Evolutionary conservation across 1,284 basidiomycete species (phyloP), one percentile per base, ranked within the genome.

Genomic region (Butyriboletus pseudospeciosus): DNA sequence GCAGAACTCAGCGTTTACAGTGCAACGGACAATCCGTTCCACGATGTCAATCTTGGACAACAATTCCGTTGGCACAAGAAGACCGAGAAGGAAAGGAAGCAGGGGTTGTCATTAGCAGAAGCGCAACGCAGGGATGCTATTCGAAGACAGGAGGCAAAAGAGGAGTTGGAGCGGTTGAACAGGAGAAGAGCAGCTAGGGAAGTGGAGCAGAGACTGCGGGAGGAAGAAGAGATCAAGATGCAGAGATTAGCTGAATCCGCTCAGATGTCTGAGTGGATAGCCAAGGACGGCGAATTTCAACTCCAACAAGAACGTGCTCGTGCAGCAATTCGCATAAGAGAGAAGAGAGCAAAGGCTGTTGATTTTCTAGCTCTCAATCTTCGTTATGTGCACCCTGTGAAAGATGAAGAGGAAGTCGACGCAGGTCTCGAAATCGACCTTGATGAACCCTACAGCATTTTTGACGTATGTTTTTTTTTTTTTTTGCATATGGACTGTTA

Each of bases 21-120:
- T 63, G 92, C 93, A 39, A 87, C 86, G 8, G 91, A 94, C 77
- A 99, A 99, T 68, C 96, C 96, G 0, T 99, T 99, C 78, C 92
- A 98, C 72, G 96, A 99, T 67, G 86, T 92, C 58, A 98, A 98
- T 70, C 83, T 98, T 30, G 88, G 86, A 25, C 92, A 98, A 67
- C 91, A 94, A 70, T 99, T 99, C 73, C 85, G 89, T 56, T 99
- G 97, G 97, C 92, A 94, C 73, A 99, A 99, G 79, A 99, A 99
- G 76, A 83, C 86, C 37, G 96, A 99, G 70, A 94, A 94, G 75
- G 97, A 99, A 70, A 82, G 84, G 66, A 98, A 96, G 72, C 76
- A 85, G 54, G 97, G 97, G 1, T 67, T 99, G 53, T 83, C 87
- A 1, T 67, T 86, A 0, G 86, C 85, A 2, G 96, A 99, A 66